Percentiles rank a stretch among this genome's conserved stretches.
phyloP scores from a whole-genome alignment of 1,139 yeast species.

The Komagataea norvegica region DNA sequence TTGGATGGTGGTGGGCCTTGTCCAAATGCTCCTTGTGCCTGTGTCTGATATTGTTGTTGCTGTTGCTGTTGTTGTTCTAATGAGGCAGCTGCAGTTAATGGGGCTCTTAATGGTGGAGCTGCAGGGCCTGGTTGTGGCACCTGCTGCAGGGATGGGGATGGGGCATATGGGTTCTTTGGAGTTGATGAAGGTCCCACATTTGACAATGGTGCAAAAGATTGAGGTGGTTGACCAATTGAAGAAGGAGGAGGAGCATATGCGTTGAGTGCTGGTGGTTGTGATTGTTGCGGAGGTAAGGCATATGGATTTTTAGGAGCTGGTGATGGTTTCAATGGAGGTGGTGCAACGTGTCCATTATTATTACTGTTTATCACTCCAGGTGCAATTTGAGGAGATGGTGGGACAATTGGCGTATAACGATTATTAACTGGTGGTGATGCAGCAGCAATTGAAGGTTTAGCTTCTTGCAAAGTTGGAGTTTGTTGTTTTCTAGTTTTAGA shows the following conservation, averaged over 20 bases:
- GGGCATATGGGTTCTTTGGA: slow-evolving; percentile 15
- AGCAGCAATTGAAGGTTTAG: slow-evolving; percentile 10
- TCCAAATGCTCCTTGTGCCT: slow-evolving; percentile 1
- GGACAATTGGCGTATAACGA: slow-evolving; percentile 18
- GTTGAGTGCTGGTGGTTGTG: slow-evolving; percentile 13
- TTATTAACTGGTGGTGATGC: slow-evolving; percentile 17
- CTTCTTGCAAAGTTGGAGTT: slow-evolving; percentile 17
- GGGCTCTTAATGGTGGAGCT: slow-evolving; percentile 14
- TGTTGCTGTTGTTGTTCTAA: slow-evolving; percentile 9
- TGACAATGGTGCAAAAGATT: slow-evolving; percentile 11
- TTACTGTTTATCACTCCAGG: slow-evolving; percentile 8
- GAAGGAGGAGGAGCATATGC: slow-evolving; percentile 19
- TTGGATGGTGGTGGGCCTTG: slow-evolving; percentile 7
- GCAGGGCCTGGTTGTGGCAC: slow-evolving; percentile 25
- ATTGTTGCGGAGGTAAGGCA: slow-evolving; percentile 29
- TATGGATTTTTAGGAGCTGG: slow-evolving; percentile 32
- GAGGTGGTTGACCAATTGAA: slow-evolving; percentile 7
- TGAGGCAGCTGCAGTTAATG: slow-evolving; percentile 14
- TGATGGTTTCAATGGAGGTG: slow-evolving; percentile 23
- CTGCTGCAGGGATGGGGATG: slow-evolving; percentile 16
- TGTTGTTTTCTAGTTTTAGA: slow-evolving; percentile 22
- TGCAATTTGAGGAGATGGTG: slow-evolving; percentile 9
- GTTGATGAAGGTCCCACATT: slow-evolving; percentile 13
- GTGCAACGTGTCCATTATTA: slow-evolving; percentile 12
- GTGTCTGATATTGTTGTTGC: slow-evolving; percentile 2